phyloP scores from a whole-genome alignment of 768 basidiomycete genomes.

The Neoboletus subvelutipes region DNA sequence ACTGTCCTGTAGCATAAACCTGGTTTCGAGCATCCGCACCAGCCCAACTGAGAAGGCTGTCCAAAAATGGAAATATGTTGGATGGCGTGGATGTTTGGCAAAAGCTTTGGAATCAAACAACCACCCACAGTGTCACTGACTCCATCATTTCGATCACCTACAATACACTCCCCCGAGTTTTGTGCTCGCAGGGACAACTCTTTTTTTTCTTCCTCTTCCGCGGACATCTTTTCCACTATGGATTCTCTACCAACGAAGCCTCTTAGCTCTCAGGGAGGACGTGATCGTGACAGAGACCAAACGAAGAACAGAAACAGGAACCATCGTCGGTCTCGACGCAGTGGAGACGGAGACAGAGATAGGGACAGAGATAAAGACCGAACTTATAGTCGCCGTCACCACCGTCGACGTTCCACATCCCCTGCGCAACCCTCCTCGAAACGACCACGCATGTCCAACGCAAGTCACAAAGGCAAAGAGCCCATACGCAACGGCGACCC shows the following conservation, averaged over 20 bases:
- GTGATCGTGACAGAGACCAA: slow-evolving; percentile 16
- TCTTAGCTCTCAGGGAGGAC: slow-evolving; percentile 13
- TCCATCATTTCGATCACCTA: neutral
- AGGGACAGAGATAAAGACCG: slow-evolving; percentile 3
- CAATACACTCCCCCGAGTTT: neutral
- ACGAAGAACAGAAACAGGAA: slow-evolving; percentile 4
- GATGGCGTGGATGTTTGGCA: slow-evolving; percentile 13
- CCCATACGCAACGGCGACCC: neutral
- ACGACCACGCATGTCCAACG: slow-evolving; percentile 14
- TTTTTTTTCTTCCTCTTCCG: neutral
- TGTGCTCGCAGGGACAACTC: neutral
- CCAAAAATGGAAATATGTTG: neutral
- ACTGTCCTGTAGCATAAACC: no score
- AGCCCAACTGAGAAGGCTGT: neutral
- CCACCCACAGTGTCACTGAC: no score
- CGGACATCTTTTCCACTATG: slow-evolving; percentile 6
- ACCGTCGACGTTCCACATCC: slow-evolving; percentile 13
- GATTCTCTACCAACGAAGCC: slow-evolving; percentile 21
- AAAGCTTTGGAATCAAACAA: slow-evolving; percentile 30
- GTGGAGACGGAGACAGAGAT: slow-evolving; percentile 4
- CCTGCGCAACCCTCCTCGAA: slow-evolving; percentile 18
- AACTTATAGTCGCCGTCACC: slow-evolving; percentile 1
- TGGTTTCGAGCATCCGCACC: neutral
- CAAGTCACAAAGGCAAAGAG: slow-evolving; percentile 22
- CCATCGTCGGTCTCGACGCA: slow-evolving; percentile 9